Conservation (phyloP, 306 rosid species). For the Dryas octopetala region DNA sequence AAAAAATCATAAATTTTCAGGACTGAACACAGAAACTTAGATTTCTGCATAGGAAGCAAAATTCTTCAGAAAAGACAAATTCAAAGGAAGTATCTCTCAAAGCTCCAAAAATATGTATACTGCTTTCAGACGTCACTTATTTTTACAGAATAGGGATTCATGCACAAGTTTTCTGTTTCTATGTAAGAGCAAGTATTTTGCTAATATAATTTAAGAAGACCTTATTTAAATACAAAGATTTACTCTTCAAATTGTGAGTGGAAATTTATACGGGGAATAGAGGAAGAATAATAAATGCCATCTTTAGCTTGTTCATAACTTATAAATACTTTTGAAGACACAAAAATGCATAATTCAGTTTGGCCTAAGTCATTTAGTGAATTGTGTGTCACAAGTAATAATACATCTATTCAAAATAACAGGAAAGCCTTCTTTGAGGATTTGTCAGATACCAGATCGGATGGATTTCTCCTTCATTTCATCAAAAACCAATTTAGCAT, state of each 20-base stretch:
- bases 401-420: not conserved
- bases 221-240: not conserved
- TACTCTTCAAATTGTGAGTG: not conserved
- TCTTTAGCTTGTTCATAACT: not conserved
- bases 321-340: not conserved
- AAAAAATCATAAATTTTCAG: too few relatives aligned
- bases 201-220: not conserved
- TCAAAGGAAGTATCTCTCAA: too few relatives aligned
- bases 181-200: not conserved
- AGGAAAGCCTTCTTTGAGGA: slow-evolving; percentile 18
- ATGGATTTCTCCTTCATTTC: slow-evolving; percentile 59
- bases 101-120: too few relatives aligned
- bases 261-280: not conserved
- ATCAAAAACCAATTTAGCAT: slow-evolving; percentile 70
- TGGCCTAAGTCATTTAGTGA: not conserved
- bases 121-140: too few relatives aligned
- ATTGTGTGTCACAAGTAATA: not conserved
- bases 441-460: slow-evolving; percentile 56
- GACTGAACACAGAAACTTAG: too few relatives aligned
- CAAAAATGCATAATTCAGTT: not conserved
- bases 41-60: too few relatives aligned
- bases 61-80: too few relatives aligned
- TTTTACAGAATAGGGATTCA: not conserved
- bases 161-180: not conserved
- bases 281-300: not conserved